These are phyloP conservation scores for Buxus sempervirens DNA, from an alignment of 164 flowering plant genomes.

Conservation along the genomic window DNA sequence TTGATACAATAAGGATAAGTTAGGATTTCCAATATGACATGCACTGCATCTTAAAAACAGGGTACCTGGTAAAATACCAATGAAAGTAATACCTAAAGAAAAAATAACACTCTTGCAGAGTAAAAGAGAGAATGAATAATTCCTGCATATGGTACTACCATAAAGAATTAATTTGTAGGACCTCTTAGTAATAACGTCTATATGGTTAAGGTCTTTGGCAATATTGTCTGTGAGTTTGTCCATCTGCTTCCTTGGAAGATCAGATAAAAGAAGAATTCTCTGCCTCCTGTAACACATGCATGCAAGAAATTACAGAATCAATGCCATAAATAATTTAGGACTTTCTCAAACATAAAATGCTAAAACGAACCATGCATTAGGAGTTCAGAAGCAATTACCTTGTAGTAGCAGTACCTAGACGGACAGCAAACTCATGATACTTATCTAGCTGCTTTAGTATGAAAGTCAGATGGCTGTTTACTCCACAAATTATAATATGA, in stretches of 20 bases:
- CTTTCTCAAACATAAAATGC: background rate
- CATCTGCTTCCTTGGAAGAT: slow-evolving; percentile 92
- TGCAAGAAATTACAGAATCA: slow-evolving; percentile 7
- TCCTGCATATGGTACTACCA: background rate
- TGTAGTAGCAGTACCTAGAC: slow-evolving; percentile 90
- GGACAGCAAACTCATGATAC: slow-evolving; percentile 90
- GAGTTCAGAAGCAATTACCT: slow-evolving; percentile 49
- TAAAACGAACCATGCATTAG: background rate
- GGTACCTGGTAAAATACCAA: background rate
- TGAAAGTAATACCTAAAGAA: background rate
- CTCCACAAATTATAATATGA: slow-evolving; percentile 94
- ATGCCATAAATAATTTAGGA: slow-evolving; percentile 6
- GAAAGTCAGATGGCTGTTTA: slow-evolving; percentile 74
- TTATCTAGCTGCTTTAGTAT: slow-evolving; percentile 88
- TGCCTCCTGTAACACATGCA: slow-evolving; percentile 60
- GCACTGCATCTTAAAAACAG: background rate
- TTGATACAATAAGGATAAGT: background rate
- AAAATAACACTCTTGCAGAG: background rate
- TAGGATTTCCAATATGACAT: background rate
- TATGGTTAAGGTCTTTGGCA: slow-evolving; percentile 81
- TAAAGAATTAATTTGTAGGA: slow-evolving; percentile 13
- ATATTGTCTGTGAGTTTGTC: slow-evolving; percentile 77
- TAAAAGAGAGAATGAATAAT: background rate
- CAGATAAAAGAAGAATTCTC: slow-evolving; percentile 91
- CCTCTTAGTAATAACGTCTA: slow-evolving; percentile 93